Percentiles rank a stretch among this genome's conserved stretches.
phyloP scores from a whole-genome alignment of 768 basidiomycete genomes.

The Leccinellum rugosiceps region DNA sequence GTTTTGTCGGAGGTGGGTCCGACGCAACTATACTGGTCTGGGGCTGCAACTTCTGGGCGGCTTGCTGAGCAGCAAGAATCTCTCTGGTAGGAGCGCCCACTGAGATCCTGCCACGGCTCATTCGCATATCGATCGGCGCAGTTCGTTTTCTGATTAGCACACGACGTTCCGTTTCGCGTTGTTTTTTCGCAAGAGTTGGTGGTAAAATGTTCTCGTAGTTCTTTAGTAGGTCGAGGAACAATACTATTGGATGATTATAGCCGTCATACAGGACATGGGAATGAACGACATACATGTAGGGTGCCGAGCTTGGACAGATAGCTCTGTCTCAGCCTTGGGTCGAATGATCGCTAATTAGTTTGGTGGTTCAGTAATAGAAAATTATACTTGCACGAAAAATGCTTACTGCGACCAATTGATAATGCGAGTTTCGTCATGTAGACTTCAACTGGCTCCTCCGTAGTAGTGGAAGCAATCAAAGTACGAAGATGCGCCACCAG shows the following conservation, averaged over 20 bases:
- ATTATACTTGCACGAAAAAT: neutral
- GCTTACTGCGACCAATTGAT: constrained; percentile 81
- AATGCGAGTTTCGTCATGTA: constrained; percentile 86
- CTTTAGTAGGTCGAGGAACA: constrained; percentile 83
- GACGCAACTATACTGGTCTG: constrained; percentile 14
- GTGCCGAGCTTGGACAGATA: constrained; percentile 91
- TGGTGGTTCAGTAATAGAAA: neutral
- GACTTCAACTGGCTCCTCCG: constrained; percentile 72
- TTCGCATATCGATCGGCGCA: constrained; percentile 82
- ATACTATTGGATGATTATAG: constrained; percentile 40
- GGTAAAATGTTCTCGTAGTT: constrained; percentile 75
- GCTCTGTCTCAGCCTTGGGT: constrained; percentile 75
- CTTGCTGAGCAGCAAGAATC: constrained; percentile 67
- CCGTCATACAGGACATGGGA: neutral
- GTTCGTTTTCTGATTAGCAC: constrained; percentile 84
- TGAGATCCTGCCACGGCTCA: constrained; percentile 75
- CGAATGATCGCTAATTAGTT: constrained; percentile 62
- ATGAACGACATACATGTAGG: constrained; percentile 54
- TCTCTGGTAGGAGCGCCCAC: constrained; percentile 67
- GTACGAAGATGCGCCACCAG: constrained; percentile 74
- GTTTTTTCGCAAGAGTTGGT: constrained; percentile 79
- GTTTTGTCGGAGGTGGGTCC: constrained; percentile 10
- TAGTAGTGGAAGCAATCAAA: constrained; percentile 64
- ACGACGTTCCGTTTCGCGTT: constrained; percentile 82
- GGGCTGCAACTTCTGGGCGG: constrained; percentile 46